Evolutionary conservation across 768 basidiomycete species (phyloP), one percentile per base, ranked within the genome.

Genomic region (Xanthoconium purpureum): DNA sequence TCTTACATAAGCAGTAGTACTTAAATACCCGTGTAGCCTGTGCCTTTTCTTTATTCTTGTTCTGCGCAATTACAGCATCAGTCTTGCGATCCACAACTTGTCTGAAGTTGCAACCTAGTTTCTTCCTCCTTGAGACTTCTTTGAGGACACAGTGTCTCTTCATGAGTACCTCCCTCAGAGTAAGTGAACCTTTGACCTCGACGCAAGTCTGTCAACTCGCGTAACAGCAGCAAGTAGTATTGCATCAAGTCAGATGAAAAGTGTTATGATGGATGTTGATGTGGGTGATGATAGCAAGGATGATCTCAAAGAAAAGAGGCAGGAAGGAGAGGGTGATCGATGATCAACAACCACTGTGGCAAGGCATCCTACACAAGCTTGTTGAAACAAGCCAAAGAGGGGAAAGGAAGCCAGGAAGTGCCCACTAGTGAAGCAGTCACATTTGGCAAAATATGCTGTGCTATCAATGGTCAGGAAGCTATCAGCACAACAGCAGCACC

Each of bases 201-300:
- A n/a, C n/a, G n/a, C n/a, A n/a, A n/a, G n/a, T n/a, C n/a, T n/a
- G n/a, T n/a, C n/a, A n/a, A n/a, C n/a, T n/a, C n/a, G n/a, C n/a
- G n/a, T n/a, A n/a, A n/a, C n/a, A n/a, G n/a, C n/a, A n/a, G 63
- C 69, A 40, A 72, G 72, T 40, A 77, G 75, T 45, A 65, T 57
- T 40, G 62, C 74, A 5, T 78, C 77, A 9, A 72, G 71, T 58
- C 56, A 58, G 53, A 42, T 62, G 35, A 65, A 61, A 59, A 63
- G 63, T 29, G 52, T 61, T 29, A n/a, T 54, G 52, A 70, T 66
- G 9, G 60, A 57, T 47, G 50, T 63, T 17, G 63, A 69, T 29
- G 50, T 40, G 49, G 57, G 56, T 35, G 59, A 59, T 32, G 64
- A 60, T 47, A 57, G 54, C 44, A 57, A 59, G 50, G 59, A 56